phyloP scores from a whole-genome alignment of 176 grass and related monocot species.

The Carex cristatella region DNA sequence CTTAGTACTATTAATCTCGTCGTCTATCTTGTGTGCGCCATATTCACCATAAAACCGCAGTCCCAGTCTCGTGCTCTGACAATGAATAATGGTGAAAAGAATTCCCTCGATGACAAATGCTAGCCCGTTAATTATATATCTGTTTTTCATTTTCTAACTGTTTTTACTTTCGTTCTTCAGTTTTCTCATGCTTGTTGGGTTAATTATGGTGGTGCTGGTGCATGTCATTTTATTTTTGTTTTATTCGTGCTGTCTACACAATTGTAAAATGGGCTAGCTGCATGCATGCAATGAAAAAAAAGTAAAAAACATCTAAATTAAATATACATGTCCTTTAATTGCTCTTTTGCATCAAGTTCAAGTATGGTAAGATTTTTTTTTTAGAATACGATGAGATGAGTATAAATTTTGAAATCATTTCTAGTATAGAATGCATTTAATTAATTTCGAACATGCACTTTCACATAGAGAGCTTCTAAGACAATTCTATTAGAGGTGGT shows the following conservation, averaged over 20 bases:
- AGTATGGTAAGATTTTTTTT: too few species aligned
- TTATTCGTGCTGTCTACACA: neutral
- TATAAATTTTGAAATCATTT: too few species aligned
- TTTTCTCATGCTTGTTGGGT: neutral
- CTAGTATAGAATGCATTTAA: too few species aligned
- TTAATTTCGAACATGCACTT: too few species aligned
- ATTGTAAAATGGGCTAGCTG: neutral
- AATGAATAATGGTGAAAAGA: conserved; percentile 9
- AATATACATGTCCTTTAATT: neutral
- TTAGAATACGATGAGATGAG: too few species aligned
- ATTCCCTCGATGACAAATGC: conserved; percentile 6
- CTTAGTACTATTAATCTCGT: conserved; percentile 47
- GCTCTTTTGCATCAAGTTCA: neutral
- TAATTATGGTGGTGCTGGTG: neutral
- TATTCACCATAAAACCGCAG: conserved; percentile 22
- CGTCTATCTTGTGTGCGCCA: conserved; percentile 43
- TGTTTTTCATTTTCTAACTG: neutral
- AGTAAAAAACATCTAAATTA: neutral
- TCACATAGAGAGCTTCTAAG: too few species aligned
- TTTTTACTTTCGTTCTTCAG: neutral
- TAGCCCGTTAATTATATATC: neutral
- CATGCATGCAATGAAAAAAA: neutral
- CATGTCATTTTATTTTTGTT: neutral
- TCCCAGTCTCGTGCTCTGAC: neutral
- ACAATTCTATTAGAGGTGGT: too few species aligned